Evolutionary conservation across 1,284 basidiomycete species (phyloP).

Genomic region (Marasmius sp.): DNA sequence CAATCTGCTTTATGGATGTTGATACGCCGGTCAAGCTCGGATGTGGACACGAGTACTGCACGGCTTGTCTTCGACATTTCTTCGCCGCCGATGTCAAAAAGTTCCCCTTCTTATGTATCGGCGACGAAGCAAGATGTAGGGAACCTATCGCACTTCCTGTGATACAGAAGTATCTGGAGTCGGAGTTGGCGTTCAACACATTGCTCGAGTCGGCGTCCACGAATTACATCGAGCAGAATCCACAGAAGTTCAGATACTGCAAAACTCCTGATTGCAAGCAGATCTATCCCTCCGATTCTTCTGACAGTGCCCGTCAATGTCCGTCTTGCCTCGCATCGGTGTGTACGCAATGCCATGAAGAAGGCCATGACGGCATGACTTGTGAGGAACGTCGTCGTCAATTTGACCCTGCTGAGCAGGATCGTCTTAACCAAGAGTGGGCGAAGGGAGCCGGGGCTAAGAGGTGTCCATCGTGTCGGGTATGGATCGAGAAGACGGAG

Average conservation of each 20-base stretch:
- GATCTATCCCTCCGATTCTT: conserved; percentile 43
- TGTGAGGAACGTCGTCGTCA: conserved; percentile 40
- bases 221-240: conserved; percentile 42
- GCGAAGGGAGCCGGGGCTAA: conserved; percentile 31
- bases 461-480: conserved; percentile 42
- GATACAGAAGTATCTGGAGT: conserved; percentile 45
- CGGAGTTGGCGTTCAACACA: conserved; percentile 36
- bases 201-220: conserved; percentile 46
- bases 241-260: conserved; percentile 50
- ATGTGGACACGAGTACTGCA: conserved; percentile 56
- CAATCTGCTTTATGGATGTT: conserved; percentile 48
- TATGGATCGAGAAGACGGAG: conserved; percentile 48
- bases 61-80: conserved; percentile 50
- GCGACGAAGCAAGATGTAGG: conserved; percentile 47
- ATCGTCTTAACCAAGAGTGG: conserved; percentile 45
- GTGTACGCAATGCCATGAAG: conserved; percentile 51
- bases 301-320: conserved; percentile 35
- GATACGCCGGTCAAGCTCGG: conserved; percentile 43
- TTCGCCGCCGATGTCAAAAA: conserved; percentile 39
- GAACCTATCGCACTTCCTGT: conserved; percentile 46
- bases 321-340: conserved; percentile 52
- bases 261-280: conserved; percentile 58
- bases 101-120: conserved; percentile 53
- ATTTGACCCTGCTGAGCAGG: conserved; percentile 38
- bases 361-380: conserved; percentile 48